Evolutionary conservation across 176 grass and related monocot species (phyloP).

Genomic region (Poa annua): DNA sequence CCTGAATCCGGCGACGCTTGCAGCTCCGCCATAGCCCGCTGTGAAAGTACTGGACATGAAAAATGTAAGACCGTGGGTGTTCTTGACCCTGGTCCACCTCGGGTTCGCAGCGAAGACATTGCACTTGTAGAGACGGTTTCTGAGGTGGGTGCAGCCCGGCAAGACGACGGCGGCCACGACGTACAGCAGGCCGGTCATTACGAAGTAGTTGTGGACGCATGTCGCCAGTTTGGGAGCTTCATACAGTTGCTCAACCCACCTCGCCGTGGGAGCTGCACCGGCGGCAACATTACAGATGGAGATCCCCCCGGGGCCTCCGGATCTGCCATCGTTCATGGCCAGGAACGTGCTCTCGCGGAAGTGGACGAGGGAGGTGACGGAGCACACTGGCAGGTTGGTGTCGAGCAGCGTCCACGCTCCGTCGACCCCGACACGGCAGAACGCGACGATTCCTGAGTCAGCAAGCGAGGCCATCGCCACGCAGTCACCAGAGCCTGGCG

Average conservation of each 20-base stretch:
- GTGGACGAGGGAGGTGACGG: no score
- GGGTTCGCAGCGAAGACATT: background rate
- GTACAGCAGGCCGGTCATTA: no score
- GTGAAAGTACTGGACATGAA: slow-evolving; percentile 27
- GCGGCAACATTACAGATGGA: no score
- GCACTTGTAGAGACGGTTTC: background rate
- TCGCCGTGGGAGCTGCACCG: no score
- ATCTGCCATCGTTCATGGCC: no score
- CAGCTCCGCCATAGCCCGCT: background rate
- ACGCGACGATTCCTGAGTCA: background rate
- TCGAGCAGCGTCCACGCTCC: background rate
- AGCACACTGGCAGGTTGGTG: no score
- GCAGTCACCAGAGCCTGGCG: background rate
- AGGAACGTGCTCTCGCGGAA: no score
- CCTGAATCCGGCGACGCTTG: background rate
- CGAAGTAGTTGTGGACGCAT: no score
- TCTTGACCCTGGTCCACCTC: slow-evolving; percentile 1
- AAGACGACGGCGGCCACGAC: no score
- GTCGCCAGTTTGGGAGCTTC: no score
- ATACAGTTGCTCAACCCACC: no score
- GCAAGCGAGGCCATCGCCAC: slow-evolving; percentile 25
- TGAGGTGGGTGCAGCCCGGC: background rate
- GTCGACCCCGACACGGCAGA: slow-evolving; percentile 25
- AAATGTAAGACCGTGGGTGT: background rate
- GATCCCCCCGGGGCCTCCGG: no score